A percentile compares a stretch with the other conserved stretches of the same genome.
These are phyloP conservation scores for Aureobasidium sp. DNA, from an alignment of 2,329 filamentous ascomycete genomes.

Conservation along the genomic window DNA sequence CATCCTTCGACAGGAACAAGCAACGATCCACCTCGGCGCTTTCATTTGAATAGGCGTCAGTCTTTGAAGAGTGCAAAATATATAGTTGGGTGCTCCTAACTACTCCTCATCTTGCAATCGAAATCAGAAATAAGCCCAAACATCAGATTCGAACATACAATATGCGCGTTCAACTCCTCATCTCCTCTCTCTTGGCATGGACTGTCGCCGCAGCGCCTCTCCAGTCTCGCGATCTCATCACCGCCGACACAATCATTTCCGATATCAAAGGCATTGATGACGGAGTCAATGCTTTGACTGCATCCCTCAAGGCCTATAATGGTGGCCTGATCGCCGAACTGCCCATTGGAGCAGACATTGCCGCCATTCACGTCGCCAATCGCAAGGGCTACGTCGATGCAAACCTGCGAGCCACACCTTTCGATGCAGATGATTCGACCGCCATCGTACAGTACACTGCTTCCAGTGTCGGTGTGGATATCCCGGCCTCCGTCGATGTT, in stretches of 20 bases:
- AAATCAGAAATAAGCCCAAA: neutral
- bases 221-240: constrained; percentile 18
- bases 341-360: constrained; percentile 19
- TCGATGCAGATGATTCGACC: constrained; percentile 19
- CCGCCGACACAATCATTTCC: constrained; percentile 19
- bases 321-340: constrained; percentile 15
- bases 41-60: too few relatives aligned
- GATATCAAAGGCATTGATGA: constrained; percentile 21
- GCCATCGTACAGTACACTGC: constrained; percentile 20
- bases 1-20: neutral
- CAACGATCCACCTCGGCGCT: neutral
- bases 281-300: constrained; percentile 19
- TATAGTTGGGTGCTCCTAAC: neutral
- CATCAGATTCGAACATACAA: too few relatives aligned
- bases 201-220: neutral
- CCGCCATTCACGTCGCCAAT: constrained; percentile 22
- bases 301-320: constrained; percentile 17
- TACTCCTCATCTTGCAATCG: neutral
- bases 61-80: neutral
- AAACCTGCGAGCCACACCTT: constrained; percentile 17
- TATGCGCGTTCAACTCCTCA: constrained; percentile 1
- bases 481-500: constrained; percentile 20
- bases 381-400: constrained; percentile 22
- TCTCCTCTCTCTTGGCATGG: neutral
- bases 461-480: constrained; percentile 20